Percentiles rank a stretch among this genome's conserved stretches.
These are phyloP conservation scores for Leucocoprinus sp. DNA, from an alignment of 768 basidiomycete genomes.

Conservation along the genomic window DNA sequence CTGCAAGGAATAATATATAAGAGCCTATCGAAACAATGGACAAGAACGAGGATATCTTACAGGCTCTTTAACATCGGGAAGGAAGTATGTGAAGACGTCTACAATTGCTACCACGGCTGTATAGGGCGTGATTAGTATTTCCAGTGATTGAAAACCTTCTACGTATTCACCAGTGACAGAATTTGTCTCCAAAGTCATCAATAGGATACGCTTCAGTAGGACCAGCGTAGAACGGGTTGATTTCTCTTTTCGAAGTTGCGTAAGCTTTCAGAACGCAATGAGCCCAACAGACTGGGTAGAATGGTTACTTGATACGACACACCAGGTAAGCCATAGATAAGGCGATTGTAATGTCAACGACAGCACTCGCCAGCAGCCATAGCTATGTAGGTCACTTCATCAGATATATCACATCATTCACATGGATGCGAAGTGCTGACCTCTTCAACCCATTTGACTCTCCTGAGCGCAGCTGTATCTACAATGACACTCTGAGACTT, in stretches of 20 bases:
- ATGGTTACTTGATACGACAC: background rate
- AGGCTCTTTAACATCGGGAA: too few relatives aligned
- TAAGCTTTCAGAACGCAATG: background rate
- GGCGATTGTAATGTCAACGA: background rate
- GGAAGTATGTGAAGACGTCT: too few relatives aligned
- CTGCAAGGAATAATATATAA: too few relatives aligned
- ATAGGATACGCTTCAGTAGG: background rate
- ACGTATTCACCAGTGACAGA: background rate
- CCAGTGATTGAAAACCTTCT: too few relatives aligned
- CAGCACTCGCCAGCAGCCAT: background rate
- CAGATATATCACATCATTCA: background rate
- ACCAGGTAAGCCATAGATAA: constrained; percentile 5
- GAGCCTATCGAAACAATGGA: too few relatives aligned
- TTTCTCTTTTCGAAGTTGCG: background rate
- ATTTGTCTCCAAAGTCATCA: constrained; percentile 4
- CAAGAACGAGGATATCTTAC: too few relatives aligned
- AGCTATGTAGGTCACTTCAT: background rate
- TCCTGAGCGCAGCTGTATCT: too few relatives aligned
- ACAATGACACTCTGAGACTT: background rate
- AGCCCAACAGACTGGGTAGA: background rate
- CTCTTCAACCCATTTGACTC: background rate
- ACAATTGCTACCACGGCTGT: too few relatives aligned
- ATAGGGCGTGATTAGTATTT: too few relatives aligned
- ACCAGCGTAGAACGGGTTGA: background rate
- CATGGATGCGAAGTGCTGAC: background rate